Evolutionary conservation across 73 alveolate species (phyloP), one percentile per base, ranked within the genome.

Genomic region (Urostyla sp.): DNA sequence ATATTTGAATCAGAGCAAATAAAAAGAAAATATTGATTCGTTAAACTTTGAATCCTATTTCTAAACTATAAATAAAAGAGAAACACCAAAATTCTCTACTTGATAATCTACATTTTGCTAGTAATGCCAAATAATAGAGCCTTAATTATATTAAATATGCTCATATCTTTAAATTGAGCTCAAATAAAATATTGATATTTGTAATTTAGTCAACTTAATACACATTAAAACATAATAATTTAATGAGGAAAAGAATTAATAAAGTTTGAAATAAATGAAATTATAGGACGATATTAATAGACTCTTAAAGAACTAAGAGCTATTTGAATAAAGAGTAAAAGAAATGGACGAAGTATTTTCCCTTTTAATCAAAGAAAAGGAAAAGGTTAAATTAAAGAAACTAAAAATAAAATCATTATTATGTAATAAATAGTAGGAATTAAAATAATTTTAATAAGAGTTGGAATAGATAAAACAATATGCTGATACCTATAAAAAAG

Each of bases 271-370:
- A 7, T 43, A 63, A 32, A 5, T 10, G 7, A 63, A 63, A 38
- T 26, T 63, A 1, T 43, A 36, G 44, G 7, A 20, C 20, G 79
- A 63, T 43, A 60, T 63, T 13, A 60, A 63, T 21, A 63, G 44
- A 38, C 45, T 63, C 11, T 43, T 63, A 7, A 5, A 63, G 28
- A 63, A 63, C 23, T 43, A 63, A 23, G 79, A 63, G 21, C 44
- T 60, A 18, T 37, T 63, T 37, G 79, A 63, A 23, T 13, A 43
- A 24, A 63, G 31, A 63, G 79, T 63, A 13, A 63, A 63, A 40
- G 79, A 63, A 38, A 38, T 63, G 79, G 79, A 63, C 23, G 79
- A 63, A 3, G 79, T 63, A 1, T 63, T 28, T 23, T 13, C 55
- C 2, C 8, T 63, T 23, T 27, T 63, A 32, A 40, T 63, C 0